Conservation (phyloP, 768 basidiomycete species). For the Naematelia encephala region DNA sequence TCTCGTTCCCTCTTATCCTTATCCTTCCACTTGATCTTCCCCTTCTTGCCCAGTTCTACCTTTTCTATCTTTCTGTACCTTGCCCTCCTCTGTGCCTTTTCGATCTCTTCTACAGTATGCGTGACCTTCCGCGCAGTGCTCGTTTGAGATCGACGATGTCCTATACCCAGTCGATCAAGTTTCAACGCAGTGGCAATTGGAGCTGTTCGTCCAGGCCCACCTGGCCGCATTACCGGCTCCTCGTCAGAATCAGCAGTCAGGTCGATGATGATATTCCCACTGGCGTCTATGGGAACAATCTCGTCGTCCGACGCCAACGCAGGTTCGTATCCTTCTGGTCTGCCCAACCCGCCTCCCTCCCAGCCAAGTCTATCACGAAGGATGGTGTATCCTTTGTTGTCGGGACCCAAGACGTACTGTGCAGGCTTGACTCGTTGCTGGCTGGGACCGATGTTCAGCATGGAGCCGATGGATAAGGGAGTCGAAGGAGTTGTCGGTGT, state of each 20-base stretch:
- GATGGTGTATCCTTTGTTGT: slow-evolving; percentile 42
- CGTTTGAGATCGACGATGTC: slow-evolving; percentile 19
- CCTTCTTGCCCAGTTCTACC: slow-evolving; percentile 39
- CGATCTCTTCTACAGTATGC: slow-evolving; percentile 34
- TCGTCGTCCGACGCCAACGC: not conserved
- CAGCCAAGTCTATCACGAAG: slow-evolving; percentile 35
- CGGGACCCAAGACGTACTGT: slow-evolving; percentile 40
- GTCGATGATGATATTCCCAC: slow-evolving; percentile 21
- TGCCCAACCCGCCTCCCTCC: slow-evolving; percentile 42
- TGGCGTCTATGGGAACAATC: slow-evolving; percentile 10
- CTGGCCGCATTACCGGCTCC: not conserved
- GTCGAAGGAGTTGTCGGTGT: slow-evolving; percentile 1
- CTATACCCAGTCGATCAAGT: slow-evolving; percentile 40
- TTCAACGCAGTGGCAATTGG: slow-evolving; percentile 41
- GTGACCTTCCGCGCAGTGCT: slow-evolving; percentile 28
- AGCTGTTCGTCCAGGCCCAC: slow-evolving; percentile 42
- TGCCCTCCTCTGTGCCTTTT: slow-evolving; percentile 21
- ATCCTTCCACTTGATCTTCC: slow-evolving; percentile 43
- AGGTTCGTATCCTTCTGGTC: slow-evolving; percentile 19
- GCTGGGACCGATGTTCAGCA: slow-evolving; percentile 25
- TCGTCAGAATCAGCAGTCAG: slow-evolving; percentile 20
- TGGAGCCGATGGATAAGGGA: slow-evolving; percentile 23
- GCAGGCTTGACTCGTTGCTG: slow-evolving; percentile 1
- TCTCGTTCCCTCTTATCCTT: slow-evolving; percentile 38
- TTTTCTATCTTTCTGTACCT: slow-evolving; percentile 17